Percentiles rank a stretch among this genome's conserved stretches.
phyloP scores from a whole-genome alignment of 495 filamentous ascomycete species.

The Zalerion maritima region DNA sequence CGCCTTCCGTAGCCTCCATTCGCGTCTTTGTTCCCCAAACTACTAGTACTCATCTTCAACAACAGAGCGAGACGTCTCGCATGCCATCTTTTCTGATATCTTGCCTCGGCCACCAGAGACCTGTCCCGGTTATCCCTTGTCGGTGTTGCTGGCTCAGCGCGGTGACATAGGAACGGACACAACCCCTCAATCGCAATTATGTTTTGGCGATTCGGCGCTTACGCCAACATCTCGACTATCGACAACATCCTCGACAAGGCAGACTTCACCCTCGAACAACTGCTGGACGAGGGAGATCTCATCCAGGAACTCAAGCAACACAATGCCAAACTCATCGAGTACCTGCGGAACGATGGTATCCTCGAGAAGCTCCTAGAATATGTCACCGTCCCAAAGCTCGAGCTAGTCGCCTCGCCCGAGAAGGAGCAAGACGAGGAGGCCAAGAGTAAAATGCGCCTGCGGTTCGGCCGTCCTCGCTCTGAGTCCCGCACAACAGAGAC shows the following conservation, averaged over 20 bases:
- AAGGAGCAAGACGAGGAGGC: constrained; percentile 43
- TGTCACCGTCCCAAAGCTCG: constrained; percentile 63
- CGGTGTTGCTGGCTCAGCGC: constrained; percentile 15
- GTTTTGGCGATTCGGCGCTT: constrained; percentile 98
- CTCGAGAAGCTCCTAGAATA: constrained; percentile 81
- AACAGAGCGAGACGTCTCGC: too few relatives aligned
- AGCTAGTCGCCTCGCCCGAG: constrained; percentile 42
- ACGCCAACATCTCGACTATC: constrained; percentile 90
- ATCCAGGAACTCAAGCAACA: constrained; percentile 97
- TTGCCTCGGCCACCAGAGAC: too few relatives aligned
- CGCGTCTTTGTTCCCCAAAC: too few relatives aligned
- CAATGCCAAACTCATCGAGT: constrained; percentile 96
- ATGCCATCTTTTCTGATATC: too few relatives aligned
- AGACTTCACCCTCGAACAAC: constrained; percentile 85
- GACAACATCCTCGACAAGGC: constrained; percentile 93
- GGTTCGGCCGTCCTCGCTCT: constrained; percentile 29
- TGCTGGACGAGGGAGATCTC: constrained; percentile 88
- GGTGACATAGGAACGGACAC: constrained; percentile 23
- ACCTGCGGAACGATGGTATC: constrained; percentile 73
- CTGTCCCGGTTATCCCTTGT: too few relatives aligned
- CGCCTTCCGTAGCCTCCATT: too few relatives aligned
- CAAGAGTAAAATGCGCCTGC: constrained; percentile 33
- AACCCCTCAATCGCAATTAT: constrained; percentile 41
- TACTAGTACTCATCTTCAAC: too few relatives aligned
- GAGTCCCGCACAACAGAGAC: constrained; percentile 23